Percentiles rank a stretch among this genome's conserved stretches.
Conservation (phyloP, 106 monocot species). For the Dactylorhiza incarnata region DNA sequence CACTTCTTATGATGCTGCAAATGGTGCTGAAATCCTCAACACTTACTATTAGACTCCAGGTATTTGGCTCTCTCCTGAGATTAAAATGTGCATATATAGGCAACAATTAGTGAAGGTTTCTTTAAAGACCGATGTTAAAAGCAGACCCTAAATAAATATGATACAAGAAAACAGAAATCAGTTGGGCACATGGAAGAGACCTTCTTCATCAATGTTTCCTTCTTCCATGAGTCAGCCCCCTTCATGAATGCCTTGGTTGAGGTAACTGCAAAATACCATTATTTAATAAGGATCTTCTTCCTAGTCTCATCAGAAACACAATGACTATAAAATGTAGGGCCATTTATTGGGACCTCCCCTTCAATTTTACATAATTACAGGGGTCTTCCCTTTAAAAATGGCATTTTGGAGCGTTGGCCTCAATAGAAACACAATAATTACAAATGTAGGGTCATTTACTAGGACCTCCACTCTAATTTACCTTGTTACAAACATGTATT, state of each 20-base stretch:
- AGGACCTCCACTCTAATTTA: too few species aligned
- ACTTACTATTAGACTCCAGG: slow-evolving; percentile 28
- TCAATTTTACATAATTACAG: too few species aligned
- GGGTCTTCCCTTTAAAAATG: too few species aligned
- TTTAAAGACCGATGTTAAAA: not conserved
- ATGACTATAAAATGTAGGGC: not conserved
- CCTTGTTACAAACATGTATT: too few species aligned
- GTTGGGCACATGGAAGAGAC: slow-evolving; percentile 12
- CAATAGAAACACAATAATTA: too few species aligned
- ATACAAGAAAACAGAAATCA: not conserved
- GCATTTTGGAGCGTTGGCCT: too few species aligned
- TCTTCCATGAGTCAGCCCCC: slow-evolving; percentile 85
- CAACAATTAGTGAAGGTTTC: not conserved
- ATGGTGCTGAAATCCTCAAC: not conserved
- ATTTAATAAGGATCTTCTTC: not conserved
- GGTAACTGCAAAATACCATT: slow-evolving; percentile 30
- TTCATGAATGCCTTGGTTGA: slow-evolving; percentile 71
- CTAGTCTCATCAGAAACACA: not conserved
- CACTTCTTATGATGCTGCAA: not conserved
- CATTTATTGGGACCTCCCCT: not conserved
- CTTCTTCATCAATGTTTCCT: slow-evolving; percentile 65
- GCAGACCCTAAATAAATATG: not conserved
- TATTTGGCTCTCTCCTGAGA: slow-evolving; percentile 48
- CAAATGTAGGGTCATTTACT: too few species aligned
- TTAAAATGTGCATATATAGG: slow-evolving; percentile 2